These are phyloP conservation scores for Fusarium torreyae DNA, from an alignment of 2,329 filamentous ascomycete genomes.

Conservation along the genomic window DNA sequence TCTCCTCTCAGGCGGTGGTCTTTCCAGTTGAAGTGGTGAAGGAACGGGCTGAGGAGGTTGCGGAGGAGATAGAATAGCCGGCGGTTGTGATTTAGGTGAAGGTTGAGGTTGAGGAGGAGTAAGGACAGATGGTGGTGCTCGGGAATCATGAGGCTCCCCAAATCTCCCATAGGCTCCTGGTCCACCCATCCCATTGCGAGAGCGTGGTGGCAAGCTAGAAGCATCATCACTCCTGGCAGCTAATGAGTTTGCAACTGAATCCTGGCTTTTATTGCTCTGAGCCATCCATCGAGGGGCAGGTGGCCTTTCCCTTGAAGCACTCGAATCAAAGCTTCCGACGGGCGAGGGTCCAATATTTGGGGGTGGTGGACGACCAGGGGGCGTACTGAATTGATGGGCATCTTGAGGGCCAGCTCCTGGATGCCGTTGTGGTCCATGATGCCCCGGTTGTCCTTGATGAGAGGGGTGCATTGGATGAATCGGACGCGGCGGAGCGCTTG, in stretches of 20 bases:
- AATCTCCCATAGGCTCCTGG: conserved; percentile 58
- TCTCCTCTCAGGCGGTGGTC: conserved; percentile 73
- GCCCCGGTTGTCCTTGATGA: conserved; percentile 21
- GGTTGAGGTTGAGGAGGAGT: conserved; percentile 46
- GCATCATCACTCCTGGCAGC: conserved; percentile 66
- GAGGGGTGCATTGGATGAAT: conserved; percentile 34
- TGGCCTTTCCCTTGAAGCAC: conserved; percentile 57
- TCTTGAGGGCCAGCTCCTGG: conserved; percentile 45
- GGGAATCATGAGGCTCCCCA: conserved; percentile 51
- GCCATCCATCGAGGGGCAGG: conserved; percentile 64
- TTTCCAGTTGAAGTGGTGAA: conserved; percentile 53
- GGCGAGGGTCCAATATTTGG: conserved; percentile 64
- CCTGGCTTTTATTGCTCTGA: conserved; percentile 70
- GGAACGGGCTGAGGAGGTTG: conserved; percentile 48
- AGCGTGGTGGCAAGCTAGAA: conserved; percentile 66
- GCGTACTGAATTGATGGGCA: conserved; percentile 48
- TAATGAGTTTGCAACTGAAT: conserved; percentile 67
- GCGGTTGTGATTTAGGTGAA: conserved; percentile 47
- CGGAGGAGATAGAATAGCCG: conserved; percentile 37
- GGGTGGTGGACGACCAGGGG: conserved; percentile 54
- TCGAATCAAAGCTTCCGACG: conserved; percentile 67
- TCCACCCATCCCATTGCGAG: conserved; percentile 65
- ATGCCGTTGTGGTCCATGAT: conserved; percentile 29
- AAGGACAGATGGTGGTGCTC: conserved; percentile 32
- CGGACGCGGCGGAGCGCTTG: conserved; percentile 39